These are phyloP conservation scores for Paramecium sonneborni DNA, from an alignment of 73 alveolate species.

Conservation along the genomic window DNA sequence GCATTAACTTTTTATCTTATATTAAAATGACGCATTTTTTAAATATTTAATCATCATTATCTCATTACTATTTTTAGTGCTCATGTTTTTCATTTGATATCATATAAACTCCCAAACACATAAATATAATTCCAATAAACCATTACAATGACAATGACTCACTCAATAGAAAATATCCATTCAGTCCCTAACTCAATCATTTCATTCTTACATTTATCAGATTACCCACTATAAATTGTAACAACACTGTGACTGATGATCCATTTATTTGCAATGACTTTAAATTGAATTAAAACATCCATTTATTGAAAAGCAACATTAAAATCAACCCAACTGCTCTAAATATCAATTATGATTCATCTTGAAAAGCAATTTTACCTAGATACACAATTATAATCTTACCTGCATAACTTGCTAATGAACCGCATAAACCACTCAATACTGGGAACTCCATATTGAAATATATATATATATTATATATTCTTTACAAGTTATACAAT, in stretches of 20 bases:
- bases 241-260: background rate
- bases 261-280: constrained; percentile 1
- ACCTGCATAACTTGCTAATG: background rate
- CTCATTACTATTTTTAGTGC: background rate
- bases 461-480: too few relatives aligned
- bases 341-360: background rate
- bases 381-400: background rate
- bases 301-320: background rate
- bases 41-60: background rate
- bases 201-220: background rate
- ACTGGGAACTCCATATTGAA: background rate
- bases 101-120: background rate
- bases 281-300: constrained; percentile 7
- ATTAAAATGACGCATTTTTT: constrained; percentile 10
- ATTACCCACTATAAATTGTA: background rate
- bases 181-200: background rate
- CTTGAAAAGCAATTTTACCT: background rate
- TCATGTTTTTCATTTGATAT: background rate
- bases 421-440: constrained; percentile 13
- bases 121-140: background rate
- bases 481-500: background rate
- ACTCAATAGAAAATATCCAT: background rate
- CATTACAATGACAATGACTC: background rate
- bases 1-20: background rate
- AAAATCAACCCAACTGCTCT: background rate